Evolutionary conservation across 306 rosid genomes (phyloP).

Genomic region (Quercus variabilis): DNA sequence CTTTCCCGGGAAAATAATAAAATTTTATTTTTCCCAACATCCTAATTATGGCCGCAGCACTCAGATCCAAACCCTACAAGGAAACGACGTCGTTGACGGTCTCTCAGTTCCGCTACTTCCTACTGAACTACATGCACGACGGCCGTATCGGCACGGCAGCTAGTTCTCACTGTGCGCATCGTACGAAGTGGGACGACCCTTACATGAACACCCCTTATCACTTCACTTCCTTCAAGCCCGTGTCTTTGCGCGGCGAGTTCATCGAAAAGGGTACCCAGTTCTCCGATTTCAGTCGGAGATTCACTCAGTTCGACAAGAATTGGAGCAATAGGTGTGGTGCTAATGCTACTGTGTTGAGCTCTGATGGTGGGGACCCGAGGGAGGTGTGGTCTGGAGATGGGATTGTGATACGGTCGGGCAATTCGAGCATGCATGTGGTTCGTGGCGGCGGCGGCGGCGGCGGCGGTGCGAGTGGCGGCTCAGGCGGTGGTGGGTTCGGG

Average conservation of each 20-base stretch:
- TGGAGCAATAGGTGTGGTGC: conserved; percentile 17
- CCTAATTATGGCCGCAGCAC: conserved; percentile 46
- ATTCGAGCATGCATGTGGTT: conserved; percentile 44
- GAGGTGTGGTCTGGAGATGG: conserved; percentile 97
- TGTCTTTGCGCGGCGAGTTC: conserved; percentile 59
- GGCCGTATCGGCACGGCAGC: conserved; percentile 14
- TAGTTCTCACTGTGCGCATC: conserved; percentile 41
- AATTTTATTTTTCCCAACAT: background rate
- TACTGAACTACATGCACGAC: conserved; percentile 46
- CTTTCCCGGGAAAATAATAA: background rate
- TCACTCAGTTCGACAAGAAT: conserved; percentile 13
- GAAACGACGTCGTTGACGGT: conserved; percentile 51
- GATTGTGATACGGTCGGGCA: conserved; percentile 54
- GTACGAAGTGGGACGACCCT: conserved; percentile 37
- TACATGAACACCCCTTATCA: conserved; percentile 50
- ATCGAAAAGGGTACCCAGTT: conserved; percentile 28
- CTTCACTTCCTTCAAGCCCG: conserved; percentile 71
- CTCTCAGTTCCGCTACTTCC: conserved; percentile 53
- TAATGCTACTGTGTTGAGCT: conserved; percentile 15
- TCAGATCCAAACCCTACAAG: conserved; percentile 65
- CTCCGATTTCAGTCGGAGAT: conserved; percentile 15
- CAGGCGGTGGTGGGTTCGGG: conserved; percentile 50
- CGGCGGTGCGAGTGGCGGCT: conserved; percentile 44
- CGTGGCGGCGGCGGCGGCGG: conserved; percentile 47
- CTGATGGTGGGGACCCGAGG: conserved; percentile 84